Evolutionary conservation across 2,329 filamentous ascomycete genomes (phyloP).

Genomic region (Basipetospora sp.): DNA sequence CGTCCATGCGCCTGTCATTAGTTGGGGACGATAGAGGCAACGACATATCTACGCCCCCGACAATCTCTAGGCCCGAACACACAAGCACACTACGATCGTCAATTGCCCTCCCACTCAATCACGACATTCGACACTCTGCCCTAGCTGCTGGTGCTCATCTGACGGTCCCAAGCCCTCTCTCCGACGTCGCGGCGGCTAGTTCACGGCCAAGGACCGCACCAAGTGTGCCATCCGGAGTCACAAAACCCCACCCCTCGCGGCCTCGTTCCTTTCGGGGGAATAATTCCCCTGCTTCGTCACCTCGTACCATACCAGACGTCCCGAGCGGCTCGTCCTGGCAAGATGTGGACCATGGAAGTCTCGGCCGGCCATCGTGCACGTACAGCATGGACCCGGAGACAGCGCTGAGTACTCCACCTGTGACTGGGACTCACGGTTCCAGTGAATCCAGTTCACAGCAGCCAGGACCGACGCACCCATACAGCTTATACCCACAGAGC

Average conservation of each 20-base stretch:
- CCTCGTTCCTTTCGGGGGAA: neutral
- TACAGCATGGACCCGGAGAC: slow-evolving; percentile 75
- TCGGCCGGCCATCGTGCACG: slow-evolving; percentile 63
- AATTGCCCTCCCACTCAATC: neutral
- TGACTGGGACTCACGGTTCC: slow-evolving; percentile 40
- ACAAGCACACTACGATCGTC: neutral
- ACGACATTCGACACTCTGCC: neutral
- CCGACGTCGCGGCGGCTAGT: neutral
- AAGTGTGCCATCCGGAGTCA: slow-evolving; percentile 37
- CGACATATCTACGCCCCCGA: neutral
- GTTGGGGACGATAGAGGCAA: slow-evolving; percentile 2
- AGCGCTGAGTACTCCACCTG: slow-evolving; percentile 54
- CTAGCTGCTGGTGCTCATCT: neutral
- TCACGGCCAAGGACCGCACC: slow-evolving; percentile 11
- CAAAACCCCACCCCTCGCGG: slow-evolving; percentile 22
- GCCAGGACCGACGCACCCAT: slow-evolving; percentile 57
- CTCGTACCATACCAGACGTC: neutral
- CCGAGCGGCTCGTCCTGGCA: neutral
- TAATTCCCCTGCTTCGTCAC: neutral
- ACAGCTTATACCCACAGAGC: slow-evolving; percentile 73
- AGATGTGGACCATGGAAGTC: slow-evolving; percentile 24
- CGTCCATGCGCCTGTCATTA: slow-evolving; percentile 3
- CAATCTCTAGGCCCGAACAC: neutral
- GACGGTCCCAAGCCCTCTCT: neutral
- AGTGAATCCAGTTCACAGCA: too few species aligned